A percentile compares a stretch with the other conserved stretches of the same genome.
Conservation (phyloP, 2,329 filamentous ascomycete genomes). For the Pezicula neosporulosa region DNA sequence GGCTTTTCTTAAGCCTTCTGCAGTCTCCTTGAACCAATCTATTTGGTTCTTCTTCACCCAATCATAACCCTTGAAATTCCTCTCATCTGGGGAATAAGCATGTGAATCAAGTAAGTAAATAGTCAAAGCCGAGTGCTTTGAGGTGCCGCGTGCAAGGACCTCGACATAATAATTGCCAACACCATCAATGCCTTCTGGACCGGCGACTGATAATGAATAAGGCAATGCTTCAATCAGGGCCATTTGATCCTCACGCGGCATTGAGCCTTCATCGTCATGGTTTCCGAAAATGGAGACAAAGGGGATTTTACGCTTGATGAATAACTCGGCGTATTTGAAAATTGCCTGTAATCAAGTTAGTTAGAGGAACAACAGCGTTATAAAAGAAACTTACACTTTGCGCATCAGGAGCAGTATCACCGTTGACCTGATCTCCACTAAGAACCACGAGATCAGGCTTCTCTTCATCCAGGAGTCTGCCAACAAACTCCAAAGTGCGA, state of each 20-base stretch:
- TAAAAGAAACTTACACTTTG: slow-evolving; percentile 61
- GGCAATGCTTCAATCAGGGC: slow-evolving; percentile 80
- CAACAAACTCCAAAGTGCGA: slow-evolving; percentile 85
- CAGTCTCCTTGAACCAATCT: slow-evolving; percentile 85
- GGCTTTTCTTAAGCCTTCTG: slow-evolving; percentile 67
- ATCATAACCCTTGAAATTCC: slow-evolving; percentile 87
- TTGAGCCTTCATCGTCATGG: slow-evolving; percentile 83
- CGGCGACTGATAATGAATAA: slow-evolving; percentile 82
- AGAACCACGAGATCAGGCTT: slow-evolving; percentile 90
- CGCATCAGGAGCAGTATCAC: slow-evolving; percentile 85
- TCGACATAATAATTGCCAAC: slow-evolving; percentile 95
- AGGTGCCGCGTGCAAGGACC: slow-evolving; percentile 74
- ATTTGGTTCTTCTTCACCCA: slow-evolving; percentile 96
- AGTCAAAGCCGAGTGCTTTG: slow-evolving; percentile 85
- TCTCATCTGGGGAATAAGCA: slow-evolving; percentile 85
- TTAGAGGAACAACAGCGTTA: slow-evolving; percentile 2
- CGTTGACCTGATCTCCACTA: slow-evolving; percentile 93
- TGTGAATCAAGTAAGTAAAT: slow-evolving; percentile 96
- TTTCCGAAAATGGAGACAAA: slow-evolving; percentile 96
- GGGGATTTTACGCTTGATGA: slow-evolving; percentile 84
- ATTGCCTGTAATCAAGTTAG: slow-evolving; percentile 57
- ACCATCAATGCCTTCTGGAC: slow-evolving; percentile 80
- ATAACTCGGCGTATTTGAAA: slow-evolving; percentile 84
- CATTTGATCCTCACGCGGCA: slow-evolving; percentile 79
- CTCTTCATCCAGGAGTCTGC: slow-evolving; percentile 81